phyloP scores from a whole-genome alignment of 331 rosid species.

The Phaseolus coccineus region DNA sequence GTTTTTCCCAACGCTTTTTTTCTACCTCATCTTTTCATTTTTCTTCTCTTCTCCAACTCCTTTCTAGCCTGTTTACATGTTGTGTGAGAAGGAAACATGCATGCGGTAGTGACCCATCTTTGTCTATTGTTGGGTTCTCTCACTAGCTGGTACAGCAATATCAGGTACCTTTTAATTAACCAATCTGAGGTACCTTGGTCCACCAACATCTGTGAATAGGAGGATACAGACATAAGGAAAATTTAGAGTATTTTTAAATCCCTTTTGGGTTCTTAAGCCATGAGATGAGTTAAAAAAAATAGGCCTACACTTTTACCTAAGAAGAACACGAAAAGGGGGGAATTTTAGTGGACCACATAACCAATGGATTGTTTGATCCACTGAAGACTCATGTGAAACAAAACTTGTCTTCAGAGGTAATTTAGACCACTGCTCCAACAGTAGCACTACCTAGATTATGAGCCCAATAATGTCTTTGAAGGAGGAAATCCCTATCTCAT shows the following conservation, averaged over 20 bases:
- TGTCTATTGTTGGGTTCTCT: not conserved
- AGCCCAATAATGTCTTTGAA: constrained; percentile 1
- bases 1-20: not conserved
- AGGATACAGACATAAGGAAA: not conserved
- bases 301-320: not conserved
- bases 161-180: not conserved
- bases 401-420: not conserved
- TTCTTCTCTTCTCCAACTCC: constrained; percentile 1
- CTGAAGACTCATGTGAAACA: not conserved
- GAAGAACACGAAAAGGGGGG: not conserved
- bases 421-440: not conserved
- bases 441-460: not conserved
- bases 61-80: constrained; percentile 29
- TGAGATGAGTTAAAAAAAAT: not conserved
- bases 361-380: not conserved
- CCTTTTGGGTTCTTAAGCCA: not conserved
- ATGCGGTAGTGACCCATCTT: constrained; percentile 22
- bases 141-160: not conserved
- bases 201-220: not conserved
- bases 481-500: constrained; percentile 4
- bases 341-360: not conserved
- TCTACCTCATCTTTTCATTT: not conserved
- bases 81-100: constrained; percentile 44
- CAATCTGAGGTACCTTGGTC: constrained; percentile 2
- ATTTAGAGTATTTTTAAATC: not conserved